Conservation (phyloP, 1,284 basidiomycete species). For the Cutaneotrichosporon mucoides region DNA sequence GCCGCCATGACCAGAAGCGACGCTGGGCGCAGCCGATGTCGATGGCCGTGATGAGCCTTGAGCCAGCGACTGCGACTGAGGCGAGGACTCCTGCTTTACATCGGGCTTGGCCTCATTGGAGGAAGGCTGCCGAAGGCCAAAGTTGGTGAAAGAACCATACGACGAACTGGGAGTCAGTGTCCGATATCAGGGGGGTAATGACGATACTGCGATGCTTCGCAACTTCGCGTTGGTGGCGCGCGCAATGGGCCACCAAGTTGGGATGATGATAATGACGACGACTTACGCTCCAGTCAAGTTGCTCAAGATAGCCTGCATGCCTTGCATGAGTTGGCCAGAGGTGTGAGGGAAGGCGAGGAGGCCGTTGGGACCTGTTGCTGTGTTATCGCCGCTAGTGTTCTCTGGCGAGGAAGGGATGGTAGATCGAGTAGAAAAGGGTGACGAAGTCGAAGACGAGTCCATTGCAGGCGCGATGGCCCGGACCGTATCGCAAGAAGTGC, state of each 20-base stretch:
- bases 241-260: neutral
- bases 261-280: too few relatives aligned
- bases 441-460: slow-evolving; percentile 35
- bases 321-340: slow-evolving; percentile 28
- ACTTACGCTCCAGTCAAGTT: slow-evolving; percentile 27
- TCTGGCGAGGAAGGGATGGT: slow-evolving; percentile 38
- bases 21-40: slow-evolving; percentile 6
- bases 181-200: too few relatives aligned
- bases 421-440: slow-evolving; percentile 35
- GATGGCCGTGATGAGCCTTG: neutral
- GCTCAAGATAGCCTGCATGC: slow-evolving; percentile 30
- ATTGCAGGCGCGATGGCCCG: slow-evolving; percentile 11
- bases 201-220: neutral
- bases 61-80: neutral
- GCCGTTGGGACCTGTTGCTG: slow-evolving; percentile 2
- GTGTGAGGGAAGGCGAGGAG: slow-evolving; percentile 8
- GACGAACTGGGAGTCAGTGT: slow-evolving; percentile 9
- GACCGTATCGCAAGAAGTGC: neutral
- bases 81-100: neutral
- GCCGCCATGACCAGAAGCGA: slow-evolving; percentile 28
- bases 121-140: neutral
- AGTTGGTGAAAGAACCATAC: slow-evolving; percentile 11
- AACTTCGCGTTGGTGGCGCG: neutral
- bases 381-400: slow-evolving; percentile 17
- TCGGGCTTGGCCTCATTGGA: neutral